Evolutionary conservation across 306 rosid genomes (phyloP).

Genomic region (Fagus crenata): DNA sequence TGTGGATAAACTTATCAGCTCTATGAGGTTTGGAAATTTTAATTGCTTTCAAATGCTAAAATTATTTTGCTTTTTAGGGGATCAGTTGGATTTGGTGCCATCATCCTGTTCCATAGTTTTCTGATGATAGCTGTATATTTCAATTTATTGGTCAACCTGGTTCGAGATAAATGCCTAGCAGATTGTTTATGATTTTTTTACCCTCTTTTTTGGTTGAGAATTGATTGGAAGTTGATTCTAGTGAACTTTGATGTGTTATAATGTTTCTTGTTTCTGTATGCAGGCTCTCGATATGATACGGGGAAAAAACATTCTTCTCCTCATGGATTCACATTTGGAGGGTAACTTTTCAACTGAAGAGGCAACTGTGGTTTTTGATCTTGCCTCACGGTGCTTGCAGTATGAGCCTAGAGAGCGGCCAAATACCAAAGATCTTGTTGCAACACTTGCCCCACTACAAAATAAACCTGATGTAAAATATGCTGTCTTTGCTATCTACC

Average conservation of each 20-base stretch:
- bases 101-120: too few species aligned
- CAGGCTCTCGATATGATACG: constrained; percentile 86
- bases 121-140: too few species aligned
- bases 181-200: neutral
- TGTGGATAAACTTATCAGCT: neutral
- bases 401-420: constrained; percentile 79
- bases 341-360: constrained; percentile 71
- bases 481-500: constrained; percentile 1
- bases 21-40: neutral
- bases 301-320: constrained; percentile 62
- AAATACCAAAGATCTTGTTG: constrained; percentile 57
- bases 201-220: neutral
- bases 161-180: too few species aligned
- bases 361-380: constrained; percentile 76
- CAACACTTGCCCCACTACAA: constrained; percentile 56
- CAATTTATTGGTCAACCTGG: too few species aligned
- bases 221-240: neutral
- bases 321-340: constrained; percentile 90
- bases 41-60: neutral
- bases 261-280: constrained; percentile 10
- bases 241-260: neutral
- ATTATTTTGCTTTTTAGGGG: neutral
- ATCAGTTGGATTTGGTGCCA: neutral
- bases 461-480: constrained; percentile 58
- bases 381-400: constrained; percentile 74